Base-by-base conservation (phyloP, 2,329 filamentous ascomycete genomes). In the Neoarthrinium moseri region DNA sequence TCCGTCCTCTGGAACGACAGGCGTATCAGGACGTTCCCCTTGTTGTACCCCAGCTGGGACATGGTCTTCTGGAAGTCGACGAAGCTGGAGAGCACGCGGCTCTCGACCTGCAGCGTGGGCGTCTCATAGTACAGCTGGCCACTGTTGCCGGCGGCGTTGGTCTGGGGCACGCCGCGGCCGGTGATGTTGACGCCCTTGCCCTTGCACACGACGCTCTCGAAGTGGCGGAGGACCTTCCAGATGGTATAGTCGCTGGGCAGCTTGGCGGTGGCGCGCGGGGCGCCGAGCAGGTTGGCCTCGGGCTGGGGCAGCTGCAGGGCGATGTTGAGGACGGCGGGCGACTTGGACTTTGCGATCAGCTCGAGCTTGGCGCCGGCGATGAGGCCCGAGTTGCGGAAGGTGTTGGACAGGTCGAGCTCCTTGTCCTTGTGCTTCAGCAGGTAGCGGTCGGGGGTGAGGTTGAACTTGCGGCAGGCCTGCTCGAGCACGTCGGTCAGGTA, bases 381-480 rank as follows among this genome's bases (percentile, higher is more conserved):
- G 5, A 99, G 84, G 40, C 91, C 89, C 5, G 91, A 87, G 22
- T 92, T 82, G 38, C 92, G 85, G 63, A 91, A 89, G 33, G 89
- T 86, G 46, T 90, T 78, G 6, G 91, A 92, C 7, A 99, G 79
- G 59, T 96, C 91, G 48, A 99, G 74, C 26, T 82, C 76, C 62
- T 92, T 96, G 67, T 92, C 88, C 63, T 90, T 91, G 66, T 91
- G 75, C 87, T 95, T 97, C 48, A 99, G 71, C 18, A 86, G 80
- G 68, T 88, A 94, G 51, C 87, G 86, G 53, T 85, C 84, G 24
- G 86, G 74, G 48, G 83, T 74, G 24, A 92, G 69, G 49, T 83
- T 84, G 56, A 96, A 80, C 71, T 92, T 95, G 56, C 76, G 75
- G 65, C 92, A 97, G 36, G 92, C 92, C 67, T 97, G 87, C 51